phyloP scores from a whole-genome alignment of 495 filamentous ascomycete genomes.

The Talaromyces nanjingensis region DNA sequence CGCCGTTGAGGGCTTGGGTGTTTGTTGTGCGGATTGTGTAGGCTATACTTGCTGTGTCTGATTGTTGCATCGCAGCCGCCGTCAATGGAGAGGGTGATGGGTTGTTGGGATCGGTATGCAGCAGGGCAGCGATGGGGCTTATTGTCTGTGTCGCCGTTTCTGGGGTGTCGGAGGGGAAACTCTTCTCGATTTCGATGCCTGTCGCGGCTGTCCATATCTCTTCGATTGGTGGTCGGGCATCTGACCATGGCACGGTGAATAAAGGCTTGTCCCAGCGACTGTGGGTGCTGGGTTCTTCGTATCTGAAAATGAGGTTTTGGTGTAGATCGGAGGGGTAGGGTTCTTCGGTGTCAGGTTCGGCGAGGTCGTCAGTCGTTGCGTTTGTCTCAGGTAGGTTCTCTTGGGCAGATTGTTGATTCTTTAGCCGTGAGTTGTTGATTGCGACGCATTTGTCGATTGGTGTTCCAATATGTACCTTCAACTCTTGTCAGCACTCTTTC shows the following conservation, averaged over 20 bases:
- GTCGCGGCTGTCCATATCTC: constrained; percentile 76
- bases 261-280: constrained; percentile 90
- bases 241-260: constrained; percentile 80
- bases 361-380: constrained; percentile 7
- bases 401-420: constrained; percentile 2
- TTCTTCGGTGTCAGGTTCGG: constrained; percentile 34
- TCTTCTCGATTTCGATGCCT: constrained; percentile 24
- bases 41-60: constrained; percentile 23
- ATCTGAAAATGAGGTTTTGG: constrained; percentile 89
- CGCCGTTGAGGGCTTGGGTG: constrained; percentile 9
- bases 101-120: constrained; percentile 9
- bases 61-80: background rate
- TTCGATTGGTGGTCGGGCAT: constrained; percentile 56
- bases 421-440: constrained; percentile 35
- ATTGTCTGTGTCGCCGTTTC: constrained; percentile 23
- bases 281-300: constrained; percentile 95
- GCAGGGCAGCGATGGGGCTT: constrained; percentile 14
- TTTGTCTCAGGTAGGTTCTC: background rate
- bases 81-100: constrained; percentile 2
- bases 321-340: constrained; percentile 63
- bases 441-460: constrained; percentile 56
- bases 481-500: background rate
- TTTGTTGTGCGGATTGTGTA: constrained; percentile 19
- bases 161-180: constrained; percentile 13
- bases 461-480: constrained; percentile 71